These are phyloP conservation scores for Oryza glumipatula DNA, from an alignment of 176 grass and related monocot genomes.

Conservation along the genomic window DNA sequence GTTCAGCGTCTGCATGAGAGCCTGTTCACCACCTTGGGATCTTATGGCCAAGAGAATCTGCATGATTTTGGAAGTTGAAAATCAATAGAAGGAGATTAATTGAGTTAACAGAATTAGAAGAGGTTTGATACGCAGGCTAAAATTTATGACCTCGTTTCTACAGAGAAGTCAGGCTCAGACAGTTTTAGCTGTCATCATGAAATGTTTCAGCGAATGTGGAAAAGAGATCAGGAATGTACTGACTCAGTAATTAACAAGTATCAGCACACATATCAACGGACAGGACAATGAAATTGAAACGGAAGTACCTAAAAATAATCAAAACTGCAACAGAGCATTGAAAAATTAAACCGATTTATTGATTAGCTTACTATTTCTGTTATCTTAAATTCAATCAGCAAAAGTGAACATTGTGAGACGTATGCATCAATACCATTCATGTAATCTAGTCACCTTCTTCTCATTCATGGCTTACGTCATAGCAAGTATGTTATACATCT, in stretches of 20 bases:
- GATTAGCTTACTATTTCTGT: background rate
- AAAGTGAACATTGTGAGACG: background rate
- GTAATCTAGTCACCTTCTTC: constrained; percentile 18
- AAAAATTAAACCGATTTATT: background rate
- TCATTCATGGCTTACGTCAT: background rate
- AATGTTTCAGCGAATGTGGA: background rate
- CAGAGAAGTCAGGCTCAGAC: background rate
- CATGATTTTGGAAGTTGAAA: background rate
- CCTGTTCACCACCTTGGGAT: constrained; percentile 78
- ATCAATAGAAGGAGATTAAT: constrained; percentile 28
- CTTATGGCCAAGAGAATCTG: constrained; percentile 85
- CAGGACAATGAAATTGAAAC: background rate
- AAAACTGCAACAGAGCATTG: background rate
- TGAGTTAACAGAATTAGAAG: constrained; percentile 1
- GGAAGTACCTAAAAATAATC: background rate
- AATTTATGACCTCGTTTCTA: background rate
- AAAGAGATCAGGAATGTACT: background rate
- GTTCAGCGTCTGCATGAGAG: constrained; percentile 73
- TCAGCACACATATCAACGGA: background rate
- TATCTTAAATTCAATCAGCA: background rate
- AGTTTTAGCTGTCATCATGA: background rate
- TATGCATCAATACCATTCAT: background rate
- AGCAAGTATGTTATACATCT: background rate
- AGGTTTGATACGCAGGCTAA: background rate
- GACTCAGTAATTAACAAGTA: background rate